A percentile compares a stretch with the other conserved stretches of the same genome.
Conservation (phyloP, 768 basidiomycete species). For the Phaeolepiota aurea region DNA sequence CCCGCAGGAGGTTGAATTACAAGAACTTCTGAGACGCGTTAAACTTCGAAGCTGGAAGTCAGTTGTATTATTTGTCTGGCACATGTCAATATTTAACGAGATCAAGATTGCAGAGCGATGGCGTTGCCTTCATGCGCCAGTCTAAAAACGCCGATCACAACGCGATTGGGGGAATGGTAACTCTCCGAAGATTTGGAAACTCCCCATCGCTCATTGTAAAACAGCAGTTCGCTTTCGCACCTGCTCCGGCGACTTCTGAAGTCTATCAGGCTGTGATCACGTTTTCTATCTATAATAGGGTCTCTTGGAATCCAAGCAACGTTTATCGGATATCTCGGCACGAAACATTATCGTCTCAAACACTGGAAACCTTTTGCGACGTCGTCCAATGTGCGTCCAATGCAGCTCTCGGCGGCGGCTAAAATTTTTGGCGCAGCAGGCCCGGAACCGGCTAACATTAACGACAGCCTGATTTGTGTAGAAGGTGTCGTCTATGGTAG, state of each 20-base stretch:
- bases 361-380: conserved; percentile 52
- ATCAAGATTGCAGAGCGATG: conserved; percentile 39
- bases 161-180: conserved; percentile 34
- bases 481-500: conserved; percentile 51
- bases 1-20: conserved; percentile 39
- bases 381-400: conserved; percentile 57
- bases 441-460: too few species aligned
- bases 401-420: conserved; percentile 37
- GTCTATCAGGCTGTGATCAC: conserved; percentile 40
- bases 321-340: conserved; percentile 62
- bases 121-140: conserved; percentile 55
- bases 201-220: background rate
- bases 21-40: conserved; percentile 41
- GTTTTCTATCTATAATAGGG: conserved; percentile 50
- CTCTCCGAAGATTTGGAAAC: conserved; percentile 6
- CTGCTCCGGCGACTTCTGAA: too few species aligned
- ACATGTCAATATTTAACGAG: too few species aligned
- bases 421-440: too few species aligned
- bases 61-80: conserved; percentile 21
- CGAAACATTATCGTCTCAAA: conserved; percentile 62
- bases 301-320: conserved; percentile 53
- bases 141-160: conserved; percentile 64
- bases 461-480: conserved; percentile 49
- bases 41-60: conserved; percentile 58
- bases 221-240: conserved; percentile 20